Evolutionary conservation across 495 filamentous ascomycete species (phyloP).

Genomic region (Patellaria atrata): DNA sequence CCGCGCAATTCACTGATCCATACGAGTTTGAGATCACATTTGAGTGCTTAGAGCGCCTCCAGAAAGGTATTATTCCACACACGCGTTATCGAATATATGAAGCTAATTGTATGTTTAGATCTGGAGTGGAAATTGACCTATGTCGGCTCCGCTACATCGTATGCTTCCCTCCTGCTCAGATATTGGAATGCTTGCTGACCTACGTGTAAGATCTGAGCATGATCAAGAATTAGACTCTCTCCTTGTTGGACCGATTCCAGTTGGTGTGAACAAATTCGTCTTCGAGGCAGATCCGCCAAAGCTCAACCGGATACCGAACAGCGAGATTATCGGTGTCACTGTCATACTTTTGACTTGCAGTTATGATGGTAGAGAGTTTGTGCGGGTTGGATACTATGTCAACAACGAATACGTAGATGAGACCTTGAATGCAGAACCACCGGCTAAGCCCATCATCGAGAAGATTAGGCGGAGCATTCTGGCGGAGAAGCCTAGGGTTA

Average conservation of each 20-base stretch:
- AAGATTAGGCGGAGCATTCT: conserved; percentile 82
- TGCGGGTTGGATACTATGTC: conserved; percentile 96
- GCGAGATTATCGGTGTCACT: conserved; percentile 92
- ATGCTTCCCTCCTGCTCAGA: conserved; percentile 29
- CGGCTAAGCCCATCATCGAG: conserved; percentile 81
- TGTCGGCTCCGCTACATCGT: conserved; percentile 95
- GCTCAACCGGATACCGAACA: conserved; percentile 73
- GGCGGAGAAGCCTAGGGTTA: conserved; percentile 93
- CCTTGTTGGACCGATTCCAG: conserved; percentile 88
- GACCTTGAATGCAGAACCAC: conserved; percentile 73
- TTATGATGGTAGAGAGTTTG: conserved; percentile 92
- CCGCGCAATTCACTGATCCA: conserved; percentile 70
- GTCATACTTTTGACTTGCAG: conserved; percentile 93
- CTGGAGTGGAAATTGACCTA: conserved; percentile 99
- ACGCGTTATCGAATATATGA: not conserved
- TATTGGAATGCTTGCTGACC: conserved; percentile 12
- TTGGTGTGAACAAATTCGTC: conserved; percentile 95
- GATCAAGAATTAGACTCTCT: conserved; percentile 96
- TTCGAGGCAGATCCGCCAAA: conserved; percentile 92
- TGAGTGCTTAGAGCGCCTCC: conserved; percentile 82
- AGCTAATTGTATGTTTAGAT: conserved; percentile 40
- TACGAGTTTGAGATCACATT: conserved; percentile 99
- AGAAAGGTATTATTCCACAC: conserved; percentile 51
- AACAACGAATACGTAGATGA: conserved; percentile 97
- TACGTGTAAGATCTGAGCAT: conserved; percentile 58